These are phyloP conservation scores for Calonectria hawksworthii DNA, from an alignment of 2,329 filamentous ascomycete species.

Conservation along the genomic window DNA sequence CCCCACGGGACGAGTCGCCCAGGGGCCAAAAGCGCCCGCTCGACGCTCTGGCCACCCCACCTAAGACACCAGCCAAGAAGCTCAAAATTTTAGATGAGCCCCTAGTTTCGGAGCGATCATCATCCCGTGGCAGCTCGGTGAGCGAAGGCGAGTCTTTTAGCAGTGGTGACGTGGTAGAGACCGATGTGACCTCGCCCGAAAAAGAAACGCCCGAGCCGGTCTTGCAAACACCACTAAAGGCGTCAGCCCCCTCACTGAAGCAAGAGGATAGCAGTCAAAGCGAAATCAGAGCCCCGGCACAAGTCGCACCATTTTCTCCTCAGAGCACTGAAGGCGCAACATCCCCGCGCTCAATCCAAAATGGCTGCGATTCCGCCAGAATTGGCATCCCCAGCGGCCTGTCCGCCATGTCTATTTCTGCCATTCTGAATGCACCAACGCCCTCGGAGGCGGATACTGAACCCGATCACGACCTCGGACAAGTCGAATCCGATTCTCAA, in stretches of 20 bases:
- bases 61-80: slow-evolving; percentile 68
- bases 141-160: slow-evolving; percentile 46
- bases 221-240: slow-evolving; percentile 47
- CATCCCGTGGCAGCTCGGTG: slow-evolving; percentile 57
- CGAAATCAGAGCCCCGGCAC: slow-evolving; percentile 11
- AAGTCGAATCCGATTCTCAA: slow-evolving; percentile 24
- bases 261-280: slow-evolving; percentile 25
- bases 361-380: neutral
- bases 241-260: slow-evolving; percentile 7
- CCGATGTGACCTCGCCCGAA: slow-evolving; percentile 66
- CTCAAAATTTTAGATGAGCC: slow-evolving; percentile 53
- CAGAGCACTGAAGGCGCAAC: slow-evolving; percentile 45
- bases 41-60: slow-evolving; percentile 65
- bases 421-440: slow-evolving; percentile 49
- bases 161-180: slow-evolving; percentile 49
- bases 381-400: slow-evolving; percentile 32
- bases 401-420: slow-evolving; percentile 50
- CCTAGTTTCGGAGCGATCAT: slow-evolving; percentile 43
- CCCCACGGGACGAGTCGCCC: slow-evolving; percentile 44
- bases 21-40: slow-evolving; percentile 56
- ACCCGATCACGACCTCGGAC: slow-evolving; percentile 26
- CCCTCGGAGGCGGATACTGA: slow-evolving; percentile 35
- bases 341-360: slow-evolving; percentile 43
- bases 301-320: slow-evolving; percentile 48
- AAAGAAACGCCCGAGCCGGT: slow-evolving; percentile 59